Evolutionary conservation across 2,329 filamentous ascomycete species (phyloP), one percentile per base, ranked within the genome.

Genomic region (Aspergillus thermomutatus): DNA sequence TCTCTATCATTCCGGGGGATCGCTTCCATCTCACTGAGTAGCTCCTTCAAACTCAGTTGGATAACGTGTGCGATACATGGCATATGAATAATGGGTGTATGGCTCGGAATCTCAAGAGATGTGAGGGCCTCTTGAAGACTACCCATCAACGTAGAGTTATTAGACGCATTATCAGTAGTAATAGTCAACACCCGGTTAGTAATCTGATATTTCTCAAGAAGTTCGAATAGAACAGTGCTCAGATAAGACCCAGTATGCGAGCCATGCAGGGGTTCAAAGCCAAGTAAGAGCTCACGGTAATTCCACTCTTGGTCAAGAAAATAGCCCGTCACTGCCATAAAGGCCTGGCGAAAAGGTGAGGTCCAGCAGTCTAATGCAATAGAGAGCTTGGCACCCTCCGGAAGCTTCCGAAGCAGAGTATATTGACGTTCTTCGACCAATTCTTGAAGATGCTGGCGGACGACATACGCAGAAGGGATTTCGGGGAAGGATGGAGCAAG

Each of bases 51-150:
- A 49, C 51, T 57, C 14, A 57, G 52, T 37, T 57, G 49, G 9
- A 54, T 57, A 40, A 57, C 51, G 43, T 57, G 52, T 21, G 52
- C 55, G 28, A 54, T 54, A 54, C 50, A 57, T 19, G 45, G 55
- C 7, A 50, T 68, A 61, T 48, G 49, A 34, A 57, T 52, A 49
- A 54, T 49, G 3, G 47, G 27, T 4, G 48, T 50, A 34, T 49
- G 9, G 40, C 28, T 43, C 40, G 37, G 9, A 4, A 54, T 8
- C 26, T 53, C 37, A 17, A 57, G 46, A 11, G 47, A 40, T n/a
- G 40, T 5, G 25, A 54, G 8, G 7, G 55, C 21, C 21, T 52
- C 48, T 46, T 57, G 21, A 21, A 47, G n/a, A 23, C 45, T 54
- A n/a, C 3, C 14, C 9, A 55, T 6, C 37, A 51, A 50, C 7